Conservation (phyloP, 331 rosid genomes). For the Acacia concinna region DNA sequence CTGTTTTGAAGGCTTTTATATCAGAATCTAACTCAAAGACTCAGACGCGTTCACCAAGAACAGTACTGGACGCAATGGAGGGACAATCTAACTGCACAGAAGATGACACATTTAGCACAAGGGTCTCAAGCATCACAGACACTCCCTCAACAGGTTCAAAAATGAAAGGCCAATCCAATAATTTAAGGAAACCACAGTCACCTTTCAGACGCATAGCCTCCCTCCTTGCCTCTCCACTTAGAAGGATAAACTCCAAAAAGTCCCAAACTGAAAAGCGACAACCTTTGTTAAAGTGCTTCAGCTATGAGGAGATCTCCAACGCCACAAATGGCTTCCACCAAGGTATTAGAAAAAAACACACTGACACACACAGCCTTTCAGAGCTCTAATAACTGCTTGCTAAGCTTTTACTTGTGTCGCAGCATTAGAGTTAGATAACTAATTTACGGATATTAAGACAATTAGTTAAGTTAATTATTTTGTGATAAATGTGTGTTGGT, state of each 20-base stretch:
- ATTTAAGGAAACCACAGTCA: constrained; percentile 46
- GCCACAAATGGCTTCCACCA: constrained; percentile 75
- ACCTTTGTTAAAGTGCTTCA: constrained; percentile 78
- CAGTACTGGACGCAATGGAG: constrained; percentile 49
- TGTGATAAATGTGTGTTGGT: too few species aligned
- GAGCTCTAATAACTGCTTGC: not conserved
- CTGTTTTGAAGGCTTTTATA: constrained; percentile 32
- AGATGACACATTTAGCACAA: constrained; percentile 66
- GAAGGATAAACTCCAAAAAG: constrained; percentile 41
- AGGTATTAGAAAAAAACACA: constrained; percentile 46
- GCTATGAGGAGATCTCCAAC: constrained; percentile 58
- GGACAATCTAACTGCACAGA: constrained; percentile 73
- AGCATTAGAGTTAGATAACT: not conserved
- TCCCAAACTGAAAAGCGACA: constrained; percentile 42
- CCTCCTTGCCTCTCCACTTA: constrained; percentile 66
- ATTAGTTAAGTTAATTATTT: too few species aligned
- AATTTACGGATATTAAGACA: too few species aligned
- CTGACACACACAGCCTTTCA: too few species aligned
- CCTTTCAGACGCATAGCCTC: constrained; percentile 59
- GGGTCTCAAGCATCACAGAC: constrained; percentile 56
- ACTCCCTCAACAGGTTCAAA: constrained; percentile 41
- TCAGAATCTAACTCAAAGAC: constrained; percentile 36
- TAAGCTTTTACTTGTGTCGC: not conserved
- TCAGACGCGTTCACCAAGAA: constrained; percentile 50
- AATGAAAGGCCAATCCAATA: constrained; percentile 38